Percentiles rank a stretch among this genome's conserved stretches.
These are phyloP conservation scores for Pythium insidiosum DNA, from an alignment of 352 stramenopile species.

Conservation along the genomic window DNA sequence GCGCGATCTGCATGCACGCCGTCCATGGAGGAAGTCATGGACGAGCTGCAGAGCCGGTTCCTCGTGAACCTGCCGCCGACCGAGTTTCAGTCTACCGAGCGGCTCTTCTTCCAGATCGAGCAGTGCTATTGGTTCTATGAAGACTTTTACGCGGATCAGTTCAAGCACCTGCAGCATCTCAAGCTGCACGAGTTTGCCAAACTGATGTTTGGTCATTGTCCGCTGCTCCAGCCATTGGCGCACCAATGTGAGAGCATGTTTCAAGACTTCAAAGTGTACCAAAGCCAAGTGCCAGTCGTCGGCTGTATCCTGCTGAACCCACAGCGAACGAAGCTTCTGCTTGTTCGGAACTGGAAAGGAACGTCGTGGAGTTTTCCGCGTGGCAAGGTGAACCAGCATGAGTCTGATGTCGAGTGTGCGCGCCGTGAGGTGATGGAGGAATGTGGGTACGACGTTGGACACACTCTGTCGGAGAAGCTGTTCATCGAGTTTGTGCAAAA, in stretches of 20 bases:
- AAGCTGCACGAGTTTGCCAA: slow-evolving; percentile 92
- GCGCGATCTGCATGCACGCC: no score
- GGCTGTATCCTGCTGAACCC: slow-evolving; percentile 91
- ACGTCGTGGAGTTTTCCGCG: slow-evolving; percentile 90
- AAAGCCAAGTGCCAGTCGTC: slow-evolving; percentile 91
- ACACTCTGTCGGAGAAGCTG: slow-evolving; percentile 73
- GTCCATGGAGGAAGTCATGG: slow-evolving; percentile 87
- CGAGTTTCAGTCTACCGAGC: slow-evolving; percentile 87
- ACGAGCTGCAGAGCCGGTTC: slow-evolving; percentile 95
- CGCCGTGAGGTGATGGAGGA: slow-evolving; percentile 90
- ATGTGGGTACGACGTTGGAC: slow-evolving; percentile 83
- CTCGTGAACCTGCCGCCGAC: slow-evolving; percentile 90
- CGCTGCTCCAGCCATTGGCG: slow-evolving; percentile 77
- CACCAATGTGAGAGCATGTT: slow-evolving; percentile 90
- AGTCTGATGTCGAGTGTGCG: slow-evolving; percentile 84
- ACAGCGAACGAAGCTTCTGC: slow-evolving; percentile 77
- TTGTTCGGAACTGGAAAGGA: slow-evolving; percentile 90
- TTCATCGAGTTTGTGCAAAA: slow-evolving; percentile 82
- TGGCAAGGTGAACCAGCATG: slow-evolving; percentile 92
- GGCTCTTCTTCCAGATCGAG: slow-evolving; percentile 97
- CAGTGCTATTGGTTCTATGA: slow-evolving; percentile 98
- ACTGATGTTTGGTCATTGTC: slow-evolving; percentile 90
- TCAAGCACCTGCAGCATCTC: slow-evolving; percentile 80
- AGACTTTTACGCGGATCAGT: slow-evolving; percentile 92
- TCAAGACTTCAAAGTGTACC: slow-evolving; percentile 91